A percentile compares a stretch with the other conserved stretches of the same genome.
Conservation (phyloP, 192 early-diverging fungal species). For the Irineochytrium annulatum region DNA sequence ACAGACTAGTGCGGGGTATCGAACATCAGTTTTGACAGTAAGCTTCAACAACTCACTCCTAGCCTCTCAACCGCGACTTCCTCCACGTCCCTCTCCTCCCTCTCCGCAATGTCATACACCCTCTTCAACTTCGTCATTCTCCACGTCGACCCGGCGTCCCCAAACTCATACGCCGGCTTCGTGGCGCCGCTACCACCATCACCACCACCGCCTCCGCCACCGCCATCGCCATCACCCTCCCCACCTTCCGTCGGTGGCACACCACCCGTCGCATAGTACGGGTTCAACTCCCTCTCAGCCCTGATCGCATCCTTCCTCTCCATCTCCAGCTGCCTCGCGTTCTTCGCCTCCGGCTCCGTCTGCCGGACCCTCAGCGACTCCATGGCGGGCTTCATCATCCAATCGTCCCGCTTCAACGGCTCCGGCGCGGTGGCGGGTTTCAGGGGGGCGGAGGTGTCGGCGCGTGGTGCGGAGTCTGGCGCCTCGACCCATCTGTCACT, state of each 20-base stretch:
- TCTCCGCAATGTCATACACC: constrained; percentile 63
- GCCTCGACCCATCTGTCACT: neutral
- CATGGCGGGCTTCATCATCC: constrained; percentile 22
- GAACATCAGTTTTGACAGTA: neutral
- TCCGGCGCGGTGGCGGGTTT: constrained; percentile 7
- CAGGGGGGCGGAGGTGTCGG: neutral
- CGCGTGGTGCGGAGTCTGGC: neutral
- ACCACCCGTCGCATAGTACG: constrained; percentile 25
- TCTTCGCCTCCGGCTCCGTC: constrained; percentile 7
- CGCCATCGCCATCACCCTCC: neutral
- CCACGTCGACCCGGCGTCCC: constrained; percentile 57
- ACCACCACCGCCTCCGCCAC: constrained; percentile 1
- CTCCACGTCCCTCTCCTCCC: constrained; percentile 54
- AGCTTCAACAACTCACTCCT: constrained; percentile 45
- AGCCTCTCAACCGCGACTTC: constrained; percentile 71
- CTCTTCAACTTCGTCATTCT: constrained; percentile 75
- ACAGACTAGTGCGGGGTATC: constrained; percentile 39
- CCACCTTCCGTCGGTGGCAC: too few species aligned
- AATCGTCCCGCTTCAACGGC: constrained; percentile 19
- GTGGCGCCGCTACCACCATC: neutral
- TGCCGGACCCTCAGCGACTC: neutral
- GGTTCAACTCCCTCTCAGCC: constrained; percentile 37
- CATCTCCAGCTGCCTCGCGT: constrained; percentile 16
- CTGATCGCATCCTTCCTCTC: constrained; percentile 27
- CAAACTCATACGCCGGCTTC: constrained; percentile 28